These are phyloP conservation scores for Phytophthora boehmeriae DNA, from an alignment of 352 stramenopile species.

Conservation along the genomic window DNA sequence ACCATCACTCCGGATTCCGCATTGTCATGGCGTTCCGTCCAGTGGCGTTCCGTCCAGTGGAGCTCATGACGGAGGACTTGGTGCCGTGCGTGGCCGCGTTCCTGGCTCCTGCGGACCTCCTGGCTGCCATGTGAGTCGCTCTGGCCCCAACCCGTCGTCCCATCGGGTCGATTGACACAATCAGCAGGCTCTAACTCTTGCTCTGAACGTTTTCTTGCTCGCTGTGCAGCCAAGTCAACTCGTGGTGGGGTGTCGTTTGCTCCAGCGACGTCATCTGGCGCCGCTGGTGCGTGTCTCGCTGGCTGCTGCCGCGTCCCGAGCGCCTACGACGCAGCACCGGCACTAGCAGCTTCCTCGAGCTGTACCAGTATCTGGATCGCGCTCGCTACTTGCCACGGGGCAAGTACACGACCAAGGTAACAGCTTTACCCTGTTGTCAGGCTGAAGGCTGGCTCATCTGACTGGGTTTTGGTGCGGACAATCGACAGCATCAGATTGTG, in stretches of 20 bases:
- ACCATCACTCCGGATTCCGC: conserved; percentile 17
- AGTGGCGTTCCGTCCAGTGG: conserved; percentile 3
- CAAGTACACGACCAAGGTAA: conserved; percentile 70
- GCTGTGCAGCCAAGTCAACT: conserved; percentile 61
- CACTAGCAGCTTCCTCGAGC: conserved; percentile 55
- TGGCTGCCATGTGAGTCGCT: conserved; percentile 49
- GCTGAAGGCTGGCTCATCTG: not conserved
- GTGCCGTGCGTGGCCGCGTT: conserved; percentile 64
- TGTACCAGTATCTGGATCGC: conserved; percentile 68
- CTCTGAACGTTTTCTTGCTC: not conserved
- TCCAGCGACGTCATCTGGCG: conserved; percentile 60
- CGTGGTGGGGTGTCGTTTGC: conserved; percentile 56
- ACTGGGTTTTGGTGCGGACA: conserved; percentile 1
- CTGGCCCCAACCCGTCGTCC: not conserved
- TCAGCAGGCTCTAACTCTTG: not conserved
- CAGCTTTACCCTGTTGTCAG: not conserved
- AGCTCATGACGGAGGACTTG: conserved; percentile 51
- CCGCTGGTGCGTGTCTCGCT: conserved; percentile 49
- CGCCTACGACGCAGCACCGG: conserved; percentile 48
- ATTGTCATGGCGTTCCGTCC: conserved; percentile 6
- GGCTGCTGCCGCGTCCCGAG: conserved; percentile 52
- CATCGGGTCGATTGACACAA: not conserved
- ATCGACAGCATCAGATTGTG: conserved; percentile 55
- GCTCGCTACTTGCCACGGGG: conserved; percentile 60
- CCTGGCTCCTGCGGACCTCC: conserved; percentile 55